phyloP scores from a whole-genome alignment of 129 eudicot genomes.

The Chrysanthemum lavandulifolium region DNA sequence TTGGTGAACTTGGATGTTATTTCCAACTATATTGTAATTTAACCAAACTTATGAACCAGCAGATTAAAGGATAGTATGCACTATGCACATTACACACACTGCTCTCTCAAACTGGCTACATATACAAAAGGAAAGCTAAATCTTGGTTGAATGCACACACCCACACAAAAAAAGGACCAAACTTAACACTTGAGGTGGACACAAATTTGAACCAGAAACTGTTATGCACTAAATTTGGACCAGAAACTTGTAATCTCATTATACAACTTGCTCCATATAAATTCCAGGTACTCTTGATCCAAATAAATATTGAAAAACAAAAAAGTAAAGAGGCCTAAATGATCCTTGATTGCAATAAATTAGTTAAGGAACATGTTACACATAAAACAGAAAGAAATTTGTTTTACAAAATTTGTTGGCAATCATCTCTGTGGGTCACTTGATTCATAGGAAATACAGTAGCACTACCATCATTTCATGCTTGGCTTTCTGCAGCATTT shows the following conservation, averaged over 20 bases:
- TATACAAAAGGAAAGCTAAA: too few relatives aligned
- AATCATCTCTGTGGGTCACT: background rate
- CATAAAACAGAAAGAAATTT: background rate
- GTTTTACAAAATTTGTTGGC: constrained; percentile 8
- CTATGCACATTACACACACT: too few relatives aligned
- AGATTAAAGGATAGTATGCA: too few relatives aligned
- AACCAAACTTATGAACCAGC: too few relatives aligned
- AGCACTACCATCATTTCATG: constrained; percentile 11
- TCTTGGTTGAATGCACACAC: too few relatives aligned
- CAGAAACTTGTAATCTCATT: constrained; percentile 1
- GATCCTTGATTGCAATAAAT: constrained; percentile 1
- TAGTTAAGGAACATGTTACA: constrained; percentile 19
- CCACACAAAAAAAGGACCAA: background rate
- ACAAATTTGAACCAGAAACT: constrained; percentile 9
- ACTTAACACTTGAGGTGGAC: background rate
- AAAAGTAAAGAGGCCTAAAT: background rate
- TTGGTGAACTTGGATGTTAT: too few relatives aligned
- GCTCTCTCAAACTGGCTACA: too few relatives aligned
- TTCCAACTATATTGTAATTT: too few relatives aligned
- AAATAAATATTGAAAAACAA: background rate
- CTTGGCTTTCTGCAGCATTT: constrained; percentile 1
- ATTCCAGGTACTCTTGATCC: background rate
- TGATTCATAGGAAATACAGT: background rate
- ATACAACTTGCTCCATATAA: constrained; percentile 2
- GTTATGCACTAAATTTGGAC: background rate